Conservation (phyloP, 2,329 filamentous ascomycete genomes). For the Aspergillus fumigatiaffinis region DNA sequence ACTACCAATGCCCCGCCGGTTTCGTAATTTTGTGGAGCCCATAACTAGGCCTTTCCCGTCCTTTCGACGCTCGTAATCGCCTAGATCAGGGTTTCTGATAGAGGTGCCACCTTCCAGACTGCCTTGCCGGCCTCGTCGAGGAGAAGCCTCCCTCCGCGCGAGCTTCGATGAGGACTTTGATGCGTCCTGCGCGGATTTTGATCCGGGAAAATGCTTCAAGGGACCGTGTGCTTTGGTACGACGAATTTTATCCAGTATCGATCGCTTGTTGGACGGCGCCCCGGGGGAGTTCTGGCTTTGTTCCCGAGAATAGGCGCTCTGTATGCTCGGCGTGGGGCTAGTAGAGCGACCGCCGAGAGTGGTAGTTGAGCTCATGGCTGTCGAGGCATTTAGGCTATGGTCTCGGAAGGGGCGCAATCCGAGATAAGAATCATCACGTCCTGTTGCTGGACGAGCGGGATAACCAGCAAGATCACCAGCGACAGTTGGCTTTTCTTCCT, state of each 20-base stretch:
- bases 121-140: conserved; percentile 31
- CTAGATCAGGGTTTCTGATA: conserved; percentile 22
- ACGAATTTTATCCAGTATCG: conserved; percentile 52
- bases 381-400: conserved; percentile 35
- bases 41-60: conserved; percentile 34
- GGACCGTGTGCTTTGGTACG: conserved; percentile 43
- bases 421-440: conserved; percentile 67
- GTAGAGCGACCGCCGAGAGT: conserved; percentile 61
- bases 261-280: conserved; percentile 40
- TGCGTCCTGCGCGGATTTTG: conserved; percentile 27
- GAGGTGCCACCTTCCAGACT: conserved; percentile 30
- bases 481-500: conserved; percentile 50
- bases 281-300: conserved; percentile 40
- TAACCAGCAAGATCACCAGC: conserved; percentile 43
- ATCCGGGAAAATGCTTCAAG: conserved; percentile 29
- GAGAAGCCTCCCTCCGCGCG: conserved; percentile 31
- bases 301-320: conserved; percentile 55
- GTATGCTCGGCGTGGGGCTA: conserved; percentile 76
- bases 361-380: conserved; percentile 49
- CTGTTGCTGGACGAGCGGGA: conserved; percentile 66
- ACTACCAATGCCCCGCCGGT: conserved; percentile 30
- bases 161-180: conserved; percentile 21
- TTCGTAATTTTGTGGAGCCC: conserved; percentile 30
- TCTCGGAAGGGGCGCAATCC: conserved; percentile 53
- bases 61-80: conserved; percentile 37